Base-by-base conservation (phyloP, 2,329 filamentous ascomycete species). In the Monilinia polystroma region DNA sequence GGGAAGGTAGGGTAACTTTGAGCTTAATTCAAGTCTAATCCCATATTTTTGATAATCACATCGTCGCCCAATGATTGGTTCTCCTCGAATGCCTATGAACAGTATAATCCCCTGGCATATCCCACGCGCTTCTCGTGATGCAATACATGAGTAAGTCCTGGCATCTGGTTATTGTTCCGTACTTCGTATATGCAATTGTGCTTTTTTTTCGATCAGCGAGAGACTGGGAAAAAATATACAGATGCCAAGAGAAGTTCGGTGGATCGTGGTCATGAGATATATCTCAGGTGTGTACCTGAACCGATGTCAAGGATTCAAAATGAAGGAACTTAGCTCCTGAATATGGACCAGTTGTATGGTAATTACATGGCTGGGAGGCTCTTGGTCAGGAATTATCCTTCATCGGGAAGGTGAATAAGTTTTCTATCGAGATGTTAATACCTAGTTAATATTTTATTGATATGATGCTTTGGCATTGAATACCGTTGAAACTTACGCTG, bases 31-130 rank as follows among this genome's bases (percentile, higher is more conserved):
- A 32, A n/a, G 23, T 57, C 14, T 45, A n/a, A 58, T 65, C 63
- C n/a, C 52, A 51, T 65, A 23, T 65, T 41, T 41, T 65, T 32
- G 51, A 59, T 65, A 43, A 41, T 8, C 32, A 16, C 8, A 35
- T 59, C 56, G 12, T 20, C 7, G 26, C n/a, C 18, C 26, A 59
- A 45, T n/a, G 10, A 47, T 58, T 32, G 32, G 7, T 6, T 35
- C 4, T 45, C 10, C 29, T 51, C 16, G 32, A 4, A 35, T n/a
- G n/a, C n/a, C 20, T 57, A 20, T 38, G n/a, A 65, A 18, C 45
- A 5, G 23, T 51, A 6, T 18, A 12, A 56, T 20, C 14, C 26
- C 35, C 54, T 57, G 20, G 18, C 20, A 57, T 38, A 14, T 23
- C 38, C 14, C 55, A n/a, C 18, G 35, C 26, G 35, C 14, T 45